These are phyloP conservation scores for Myriosclerotinia curreyana DNA, from an alignment of 2,329 filamentous ascomycete genomes.

Conservation along the genomic window DNA sequence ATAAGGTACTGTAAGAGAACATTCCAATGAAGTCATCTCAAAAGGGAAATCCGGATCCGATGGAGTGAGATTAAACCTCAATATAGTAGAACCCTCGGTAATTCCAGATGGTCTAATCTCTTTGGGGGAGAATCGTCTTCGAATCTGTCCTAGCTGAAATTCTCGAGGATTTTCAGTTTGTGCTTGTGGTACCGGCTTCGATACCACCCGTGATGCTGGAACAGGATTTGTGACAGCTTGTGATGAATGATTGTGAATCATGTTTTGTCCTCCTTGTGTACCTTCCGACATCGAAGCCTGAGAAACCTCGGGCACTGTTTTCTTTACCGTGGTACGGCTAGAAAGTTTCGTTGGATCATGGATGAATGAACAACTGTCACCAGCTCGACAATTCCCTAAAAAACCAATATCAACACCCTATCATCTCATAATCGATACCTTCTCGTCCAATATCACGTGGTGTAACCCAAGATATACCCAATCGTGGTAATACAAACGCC, in stretches of 20 bases:
- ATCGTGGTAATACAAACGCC: slow-evolving; percentile 22
- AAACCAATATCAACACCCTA: slow-evolving; percentile 29
- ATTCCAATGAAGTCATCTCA: slow-evolving; percentile 66
- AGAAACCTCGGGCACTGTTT: slow-evolving; percentile 23
- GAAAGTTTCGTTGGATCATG: slow-evolving; percentile 42
- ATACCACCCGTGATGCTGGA: slow-evolving; percentile 50
- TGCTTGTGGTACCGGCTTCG: slow-evolving; percentile 62
- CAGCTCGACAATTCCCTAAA: slow-evolving; percentile 50
- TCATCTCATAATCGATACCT: slow-evolving; percentile 25
- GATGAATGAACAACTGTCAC: slow-evolving; percentile 49
- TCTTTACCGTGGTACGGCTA: slow-evolving; percentile 24
- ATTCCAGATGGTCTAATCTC: slow-evolving; percentile 39
- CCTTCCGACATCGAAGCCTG: slow-evolving; percentile 24
- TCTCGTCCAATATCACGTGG: slow-evolving; percentile 34
- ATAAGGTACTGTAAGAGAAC: slow-evolving; percentile 61
- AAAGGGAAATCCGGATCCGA: slow-evolving; percentile 85
- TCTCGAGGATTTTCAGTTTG: slow-evolving; percentile 66
- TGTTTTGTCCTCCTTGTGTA: slow-evolving; percentile 14
- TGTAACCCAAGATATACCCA: slow-evolving; percentile 25
- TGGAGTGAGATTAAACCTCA: slow-evolving; percentile 64
- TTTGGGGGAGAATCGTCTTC: slow-evolving; percentile 58
- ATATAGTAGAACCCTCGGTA: slow-evolving; percentile 43
- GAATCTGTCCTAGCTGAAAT: slow-evolving; percentile 73
- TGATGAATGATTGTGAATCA: slow-evolving; percentile 35
- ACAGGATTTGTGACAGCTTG: slow-evolving; percentile 39